Evolutionary conservation across 257 asterid genomes (phyloP).

Genomic region (Solanum clarkiae): DNA sequence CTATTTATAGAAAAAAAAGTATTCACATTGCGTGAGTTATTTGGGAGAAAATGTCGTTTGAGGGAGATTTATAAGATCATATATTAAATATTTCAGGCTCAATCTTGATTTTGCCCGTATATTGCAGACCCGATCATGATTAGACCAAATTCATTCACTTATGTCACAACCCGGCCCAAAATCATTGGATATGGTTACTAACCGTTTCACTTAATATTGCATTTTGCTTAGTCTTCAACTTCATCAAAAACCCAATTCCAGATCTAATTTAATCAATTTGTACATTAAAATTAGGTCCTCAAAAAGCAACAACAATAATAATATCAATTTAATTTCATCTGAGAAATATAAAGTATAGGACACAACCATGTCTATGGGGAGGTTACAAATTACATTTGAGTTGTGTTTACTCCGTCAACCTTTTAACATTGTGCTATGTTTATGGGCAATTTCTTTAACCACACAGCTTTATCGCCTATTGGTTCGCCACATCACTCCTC

Average conservation of each 20-base stretch:
- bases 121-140: no score
- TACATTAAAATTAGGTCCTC: neutral
- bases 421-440: neutral
- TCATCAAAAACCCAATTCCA: neutral
- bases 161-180: neutral
- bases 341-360: no score
- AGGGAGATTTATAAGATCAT: neutral
- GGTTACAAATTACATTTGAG: neutral
- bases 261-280: neutral
- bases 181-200: neutral
- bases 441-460: neutral
- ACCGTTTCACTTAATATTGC: neutral
- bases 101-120: neutral
- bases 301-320: neutral
- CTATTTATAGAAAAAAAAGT: no score
- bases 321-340: no score
- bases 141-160: neutral
- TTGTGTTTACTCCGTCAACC: neutral
- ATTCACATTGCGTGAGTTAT: neutral
- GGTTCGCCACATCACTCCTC: neutral
- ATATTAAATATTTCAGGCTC: neutral
- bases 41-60: neutral
- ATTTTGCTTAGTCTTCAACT: no score
- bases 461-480: neutral
- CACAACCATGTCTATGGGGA: no score